Conservation (phyloP, 2,329 filamentous ascomycete species). For the Tolypocladium endophyticum region DNA sequence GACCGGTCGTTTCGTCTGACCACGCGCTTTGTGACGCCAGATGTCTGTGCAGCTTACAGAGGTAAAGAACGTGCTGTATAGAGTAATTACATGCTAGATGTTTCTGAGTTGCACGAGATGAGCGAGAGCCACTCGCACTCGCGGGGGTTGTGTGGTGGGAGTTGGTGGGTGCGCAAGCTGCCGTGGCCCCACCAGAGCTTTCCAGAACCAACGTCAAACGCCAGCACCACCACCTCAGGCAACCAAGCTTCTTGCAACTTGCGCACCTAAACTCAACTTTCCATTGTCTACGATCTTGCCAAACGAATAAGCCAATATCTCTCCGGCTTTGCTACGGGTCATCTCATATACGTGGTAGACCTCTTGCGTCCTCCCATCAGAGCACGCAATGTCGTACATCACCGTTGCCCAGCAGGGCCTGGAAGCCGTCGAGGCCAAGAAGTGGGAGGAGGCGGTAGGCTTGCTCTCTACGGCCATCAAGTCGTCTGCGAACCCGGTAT, state of each 20-base stretch:
- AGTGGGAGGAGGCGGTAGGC: conserved; percentile 58
- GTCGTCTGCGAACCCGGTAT: conserved; percentile 57
- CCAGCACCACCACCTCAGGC: neutral
- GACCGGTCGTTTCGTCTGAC: no score
- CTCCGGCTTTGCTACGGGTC: neutral
- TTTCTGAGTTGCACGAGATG: no score
- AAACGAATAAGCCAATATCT: neutral
- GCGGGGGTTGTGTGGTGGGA: no score
- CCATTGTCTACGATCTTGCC: neutral
- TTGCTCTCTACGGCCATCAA: conserved; percentile 59
- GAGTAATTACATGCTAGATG: no score
- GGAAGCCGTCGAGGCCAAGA: conserved; percentile 47
- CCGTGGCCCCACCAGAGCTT: neutral
- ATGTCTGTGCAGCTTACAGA: no score
- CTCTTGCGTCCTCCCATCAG: neutral
- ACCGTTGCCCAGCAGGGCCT: conserved; percentile 51
- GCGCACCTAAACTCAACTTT: neutral
- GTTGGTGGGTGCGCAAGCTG: no score
- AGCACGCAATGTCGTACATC: conserved; percentile 37
- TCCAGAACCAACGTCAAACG: neutral
- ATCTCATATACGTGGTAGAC: neutral
- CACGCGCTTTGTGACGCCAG: no score
- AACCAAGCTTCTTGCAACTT: neutral
- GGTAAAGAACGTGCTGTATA: no score
- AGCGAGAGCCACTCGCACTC: no score